Conservation (phyloP, 495 filamentous ascomycete species). For the Recurvomyces mirabilis region DNA sequence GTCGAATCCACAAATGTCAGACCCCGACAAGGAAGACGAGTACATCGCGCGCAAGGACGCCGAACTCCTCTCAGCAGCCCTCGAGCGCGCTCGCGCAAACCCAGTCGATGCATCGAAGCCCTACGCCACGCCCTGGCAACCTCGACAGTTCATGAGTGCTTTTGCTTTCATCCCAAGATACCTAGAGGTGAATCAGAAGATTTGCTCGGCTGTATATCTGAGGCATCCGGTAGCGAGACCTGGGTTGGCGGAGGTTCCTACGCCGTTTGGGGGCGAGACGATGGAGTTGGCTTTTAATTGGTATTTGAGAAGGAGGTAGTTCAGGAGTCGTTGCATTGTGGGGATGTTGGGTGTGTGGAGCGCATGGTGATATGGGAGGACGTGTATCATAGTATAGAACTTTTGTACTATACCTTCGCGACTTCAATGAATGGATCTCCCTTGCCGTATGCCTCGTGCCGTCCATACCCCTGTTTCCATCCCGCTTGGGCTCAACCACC, state of each 20-base stretch:
- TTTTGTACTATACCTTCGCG: no score
- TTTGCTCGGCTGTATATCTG: constrained; percentile 90
- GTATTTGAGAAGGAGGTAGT: constrained; percentile 75
- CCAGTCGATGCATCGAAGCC: constrained; percentile 65
- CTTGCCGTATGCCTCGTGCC: no score
- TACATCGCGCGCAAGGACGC: constrained; percentile 14
- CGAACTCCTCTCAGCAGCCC: constrained; percentile 33
- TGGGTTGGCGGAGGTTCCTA: constrained; percentile 79
- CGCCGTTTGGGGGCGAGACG: constrained; percentile 55
- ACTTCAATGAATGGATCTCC: no score
- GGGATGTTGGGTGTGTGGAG: no score
- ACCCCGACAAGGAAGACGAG: constrained; percentile 3
- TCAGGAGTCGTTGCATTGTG: no score
- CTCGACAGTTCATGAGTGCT: constrained; percentile 74
- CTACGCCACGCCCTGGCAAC: constrained; percentile 83
- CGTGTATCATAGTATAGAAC: no score
- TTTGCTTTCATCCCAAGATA: constrained; percentile 94
- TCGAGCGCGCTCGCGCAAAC: constrained; percentile 54
- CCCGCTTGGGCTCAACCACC: no score
- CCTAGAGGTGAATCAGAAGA: constrained; percentile 91
- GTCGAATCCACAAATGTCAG: constrained; percentile 5
- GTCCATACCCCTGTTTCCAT: no score
- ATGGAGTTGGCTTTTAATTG: constrained; percentile 78
- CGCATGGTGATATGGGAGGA: no score
- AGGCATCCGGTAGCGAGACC: constrained; percentile 88